phyloP scores from a whole-genome alignment of 768 basidiomycete genomes.

The Sporobolomyces pararoseus region DNA sequence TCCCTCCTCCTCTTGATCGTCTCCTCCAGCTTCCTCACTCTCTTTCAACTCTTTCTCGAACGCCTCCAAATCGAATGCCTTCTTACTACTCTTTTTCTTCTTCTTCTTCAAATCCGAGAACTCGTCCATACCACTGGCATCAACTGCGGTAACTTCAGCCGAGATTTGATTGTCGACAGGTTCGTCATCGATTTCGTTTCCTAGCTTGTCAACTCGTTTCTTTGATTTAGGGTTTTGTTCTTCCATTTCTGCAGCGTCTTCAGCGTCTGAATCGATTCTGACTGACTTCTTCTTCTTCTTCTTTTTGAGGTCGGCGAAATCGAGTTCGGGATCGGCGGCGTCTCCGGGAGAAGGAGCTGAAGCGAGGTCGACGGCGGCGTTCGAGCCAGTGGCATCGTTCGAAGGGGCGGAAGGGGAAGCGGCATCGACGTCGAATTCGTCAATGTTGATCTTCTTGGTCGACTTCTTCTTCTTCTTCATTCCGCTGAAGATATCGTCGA shows the following conservation, averaged over 20 bases:
- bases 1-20: conserved; percentile 42
- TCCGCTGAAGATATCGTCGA: conserved; percentile 56
- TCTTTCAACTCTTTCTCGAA: conserved; percentile 87
- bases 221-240: conserved; percentile 7
- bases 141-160: conserved; percentile 16
- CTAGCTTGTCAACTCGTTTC: conserved; percentile 36
- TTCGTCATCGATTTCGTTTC: conserved; percentile 42
- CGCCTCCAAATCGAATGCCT: conserved; percentile 83
- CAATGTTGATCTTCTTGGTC: conserved; percentile 51
- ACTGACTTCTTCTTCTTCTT: conserved; percentile 68
- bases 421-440: conserved; percentile 43
- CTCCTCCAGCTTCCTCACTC: conserved; percentile 54
- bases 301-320: conserved; percentile 89
- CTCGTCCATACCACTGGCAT: conserved; percentile 25
- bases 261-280: conserved; percentile 48
- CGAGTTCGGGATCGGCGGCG: conserved; percentile 66
- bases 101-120: conserved; percentile 36
- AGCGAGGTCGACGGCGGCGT: conserved; percentile 30
- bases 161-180: conserved; percentile 31
- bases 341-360: conserved; percentile 23
- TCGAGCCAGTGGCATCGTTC: conserved; percentile 36
- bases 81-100: conserved; percentile 57
- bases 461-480: conserved; percentile 55
- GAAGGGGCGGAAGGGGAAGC: conserved; percentile 42
- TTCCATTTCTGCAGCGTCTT: conserved; percentile 29